Base-by-base conservation (phyloP, 2,329 filamentous ascomycete genomes). In the Uncinocarpus reesii region DNA sequence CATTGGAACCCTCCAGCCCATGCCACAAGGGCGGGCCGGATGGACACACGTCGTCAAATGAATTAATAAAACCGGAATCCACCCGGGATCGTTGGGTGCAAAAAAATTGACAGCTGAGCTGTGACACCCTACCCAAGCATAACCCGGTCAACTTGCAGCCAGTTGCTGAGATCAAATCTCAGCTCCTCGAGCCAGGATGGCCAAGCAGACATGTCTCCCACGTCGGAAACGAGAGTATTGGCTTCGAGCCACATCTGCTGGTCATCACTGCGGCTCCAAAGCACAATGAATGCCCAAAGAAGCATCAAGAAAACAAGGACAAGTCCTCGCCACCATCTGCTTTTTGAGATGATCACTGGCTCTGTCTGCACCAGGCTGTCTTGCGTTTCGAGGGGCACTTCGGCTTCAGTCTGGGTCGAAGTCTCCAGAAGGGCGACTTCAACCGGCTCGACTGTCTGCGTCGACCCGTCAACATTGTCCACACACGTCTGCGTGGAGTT, bases 91-190 rank as follows among this genome's bases (percentile, higher is more conserved):
- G 41, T 41, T 4, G 20, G 45, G 45, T 16, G 26, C 20, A 41
- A 20, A 23, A 20, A 6, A 16, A 23, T 40, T 40, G 35, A 21
- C 15, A 31, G 20, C 15, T 13, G 16, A 38, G 18, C 16, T 24
- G 23, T 28, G 29, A 26, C n/a, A 15, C 16, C 23, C 48, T 40
- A 55, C 42, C 52, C 52, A 44, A 42, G 50, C 21, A 52, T 32
- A 4, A 52, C 52, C 24, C 53, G 47, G 46, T 55, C 52, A 15
- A 48, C 13, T 23, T 56, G 47, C 47, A 53, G 35, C 42, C 50
- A 51, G 29, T 38, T 24, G 18, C 40, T 44, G 43, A 53, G 41
- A 21, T 42, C 21, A 36, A 26, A 52, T 28, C 47, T 50, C 43
- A 50, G 29, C 23, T 21, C 20, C 37, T 50, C 42, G 6, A 52